These are phyloP conservation scores for Botrytis deweyae DNA, from an alignment of 2,329 filamentous ascomycete species.

Conservation along the genomic window DNA sequence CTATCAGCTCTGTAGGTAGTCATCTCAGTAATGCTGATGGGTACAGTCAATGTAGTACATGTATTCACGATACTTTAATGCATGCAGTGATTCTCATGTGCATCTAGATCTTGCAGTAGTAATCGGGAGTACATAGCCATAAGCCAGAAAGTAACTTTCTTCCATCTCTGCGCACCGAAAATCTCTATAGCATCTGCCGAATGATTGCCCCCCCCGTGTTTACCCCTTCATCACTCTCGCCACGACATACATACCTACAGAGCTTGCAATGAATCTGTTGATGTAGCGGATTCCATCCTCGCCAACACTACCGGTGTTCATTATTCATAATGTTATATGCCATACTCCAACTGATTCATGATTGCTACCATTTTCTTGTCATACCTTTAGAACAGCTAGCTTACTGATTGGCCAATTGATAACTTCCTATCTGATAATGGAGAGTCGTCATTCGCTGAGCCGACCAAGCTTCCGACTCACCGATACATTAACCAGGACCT, in stretches of 20 bases:
- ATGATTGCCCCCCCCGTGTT: background rate
- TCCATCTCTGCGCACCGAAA: background rate
- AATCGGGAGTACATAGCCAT: background rate
- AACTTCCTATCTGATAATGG: constrained; percentile 13
- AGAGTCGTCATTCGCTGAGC: constrained; percentile 17
- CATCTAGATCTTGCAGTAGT: constrained; percentile 10
- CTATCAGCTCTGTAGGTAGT: constrained; percentile 2
- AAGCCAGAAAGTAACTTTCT: background rate
- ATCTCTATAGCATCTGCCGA: background rate
- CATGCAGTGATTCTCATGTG: constrained; percentile 9
- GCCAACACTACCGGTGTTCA: background rate
- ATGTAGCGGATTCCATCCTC: background rate
- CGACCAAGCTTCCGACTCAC: constrained; percentile 16
- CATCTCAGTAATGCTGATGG: background rate
- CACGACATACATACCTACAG: background rate
- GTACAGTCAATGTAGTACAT: background rate
- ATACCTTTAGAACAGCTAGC: background rate
- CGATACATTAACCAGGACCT: background rate
- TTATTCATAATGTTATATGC: background rate
- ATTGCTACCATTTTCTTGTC: background rate
- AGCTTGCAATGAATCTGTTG: background rate
- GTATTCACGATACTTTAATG: background rate
- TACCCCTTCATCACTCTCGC: background rate
- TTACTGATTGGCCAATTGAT: constrained; percentile 18
- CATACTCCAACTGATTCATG: background rate